These are phyloP conservation scores for Yamagishiella unicocca DNA, from an alignment of 139 green algal genomes.

Conservation along the genomic window DNA sequence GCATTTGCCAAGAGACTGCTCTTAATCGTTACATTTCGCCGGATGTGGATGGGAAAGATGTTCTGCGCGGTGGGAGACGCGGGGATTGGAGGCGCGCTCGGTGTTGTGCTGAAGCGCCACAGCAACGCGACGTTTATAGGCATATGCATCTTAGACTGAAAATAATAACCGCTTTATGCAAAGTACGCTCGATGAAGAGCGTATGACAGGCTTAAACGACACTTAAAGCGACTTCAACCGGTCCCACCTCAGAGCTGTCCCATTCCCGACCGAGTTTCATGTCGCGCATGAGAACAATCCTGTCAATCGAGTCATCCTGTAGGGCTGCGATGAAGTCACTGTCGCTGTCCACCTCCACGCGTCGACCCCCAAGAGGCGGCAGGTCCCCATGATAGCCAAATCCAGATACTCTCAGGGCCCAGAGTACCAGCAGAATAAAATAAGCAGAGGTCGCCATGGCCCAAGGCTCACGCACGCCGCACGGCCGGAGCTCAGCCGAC, in stretches of 20 bases:
- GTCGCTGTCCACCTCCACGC: background rate
- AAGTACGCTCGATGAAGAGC: no score
- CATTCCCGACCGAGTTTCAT: background rate
- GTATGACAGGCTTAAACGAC: no score
- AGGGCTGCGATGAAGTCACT: background rate
- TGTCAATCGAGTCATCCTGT: conserved; percentile 8
- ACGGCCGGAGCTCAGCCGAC: background rate
- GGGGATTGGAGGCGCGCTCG: no score
- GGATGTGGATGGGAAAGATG: conserved; percentile 22
- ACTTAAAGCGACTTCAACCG: no score
- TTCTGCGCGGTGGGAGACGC: background rate
- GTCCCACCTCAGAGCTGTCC: background rate
- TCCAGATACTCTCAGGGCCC: background rate
- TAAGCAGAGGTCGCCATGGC: background rate
- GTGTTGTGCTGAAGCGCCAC: no score
- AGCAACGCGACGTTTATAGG: no score
- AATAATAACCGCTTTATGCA: no score
- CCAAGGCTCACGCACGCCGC: background rate
- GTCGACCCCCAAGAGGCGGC: background rate
- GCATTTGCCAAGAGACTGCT: background rate
- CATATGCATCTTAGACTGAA: no score
- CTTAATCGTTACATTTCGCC: conserved; percentile 21
- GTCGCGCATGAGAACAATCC: conserved; percentile 13
- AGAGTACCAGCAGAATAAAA: background rate
- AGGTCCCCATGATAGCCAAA: background rate